phyloP scores from a whole-genome alignment of 257 asterid genomes.

The Solanum medicagineum region DNA sequence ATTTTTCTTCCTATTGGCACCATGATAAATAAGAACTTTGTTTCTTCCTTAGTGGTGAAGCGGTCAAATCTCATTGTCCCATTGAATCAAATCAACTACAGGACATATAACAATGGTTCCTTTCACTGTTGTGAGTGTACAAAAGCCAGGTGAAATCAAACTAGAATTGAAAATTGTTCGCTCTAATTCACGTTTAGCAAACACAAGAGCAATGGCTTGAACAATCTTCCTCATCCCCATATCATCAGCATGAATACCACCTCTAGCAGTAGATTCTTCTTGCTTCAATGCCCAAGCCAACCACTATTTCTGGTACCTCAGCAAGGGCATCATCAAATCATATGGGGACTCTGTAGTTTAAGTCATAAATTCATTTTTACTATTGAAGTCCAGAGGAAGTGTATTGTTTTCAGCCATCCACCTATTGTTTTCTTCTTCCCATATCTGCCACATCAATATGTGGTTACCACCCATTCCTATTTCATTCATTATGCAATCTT shows the following conservation, averaged over 20 bases:
- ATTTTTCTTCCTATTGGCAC: too few species aligned
- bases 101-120: too few species aligned
- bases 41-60: too few species aligned
- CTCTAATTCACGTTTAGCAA: too few species aligned
- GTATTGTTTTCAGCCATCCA: conserved; percentile 62
- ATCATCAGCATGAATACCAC: conserved; percentile 92
- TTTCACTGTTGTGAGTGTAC: too few species aligned
- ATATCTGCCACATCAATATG: conserved; percentile 36
- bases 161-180: fast-evolving
- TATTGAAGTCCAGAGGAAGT: conserved; percentile 24
- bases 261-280: conserved; percentile 60
- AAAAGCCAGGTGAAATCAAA: too few species aligned
- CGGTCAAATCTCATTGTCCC: too few species aligned
- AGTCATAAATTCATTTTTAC: conserved; percentile 41
- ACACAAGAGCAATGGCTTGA: conserved; percentile 64
- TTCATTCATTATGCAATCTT: not conserved
- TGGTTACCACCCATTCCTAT: not conserved
- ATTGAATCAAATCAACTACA: too few species aligned
- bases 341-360: conserved; percentile 60
- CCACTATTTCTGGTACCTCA: conserved; percentile 91
- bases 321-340: conserved; percentile 58
- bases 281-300: conserved; percentile 82
- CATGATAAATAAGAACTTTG: too few species aligned
- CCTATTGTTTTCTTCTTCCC: conserved; percentile 48
- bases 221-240: conserved; percentile 97